Conservation (phyloP, 108 stramenopile species). For the Cyclotella baltica region DNA sequence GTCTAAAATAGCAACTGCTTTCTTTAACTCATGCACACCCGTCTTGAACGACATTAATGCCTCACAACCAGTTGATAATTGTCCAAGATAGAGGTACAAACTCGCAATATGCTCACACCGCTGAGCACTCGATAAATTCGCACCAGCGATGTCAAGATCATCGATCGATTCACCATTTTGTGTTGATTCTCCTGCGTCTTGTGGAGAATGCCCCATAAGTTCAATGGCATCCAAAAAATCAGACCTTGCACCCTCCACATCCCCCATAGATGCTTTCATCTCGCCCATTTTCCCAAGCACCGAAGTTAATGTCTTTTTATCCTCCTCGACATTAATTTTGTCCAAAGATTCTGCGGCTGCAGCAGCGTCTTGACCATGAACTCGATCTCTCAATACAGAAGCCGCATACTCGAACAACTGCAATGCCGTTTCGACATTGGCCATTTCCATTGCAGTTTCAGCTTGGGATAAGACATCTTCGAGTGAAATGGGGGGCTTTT, state of each 20-base stretch:
- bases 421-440: slow-evolving; percentile 44
- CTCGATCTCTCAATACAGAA: slow-evolving; percentile 36
- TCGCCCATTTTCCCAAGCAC: slow-evolving; percentile 81
- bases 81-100: slow-evolving; percentile 80
- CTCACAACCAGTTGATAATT: slow-evolving; percentile 72
- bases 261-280: slow-evolving; percentile 68
- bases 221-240: slow-evolving; percentile 72
- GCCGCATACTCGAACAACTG: slow-evolving; percentile 46
- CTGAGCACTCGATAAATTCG: slow-evolving; percentile 34
- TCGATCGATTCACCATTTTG: background rate
- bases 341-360: background rate
- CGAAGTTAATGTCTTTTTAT: slow-evolving; percentile 48
- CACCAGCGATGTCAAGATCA: background rate
- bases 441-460: slow-evolving; percentile 54
- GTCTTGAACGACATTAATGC: slow-evolving; percentile 69
- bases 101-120: slow-evolving; percentile 56
- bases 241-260: slow-evolving; percentile 68
- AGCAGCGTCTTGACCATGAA: slow-evolving; percentile 12
- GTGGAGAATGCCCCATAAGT: slow-evolving; percentile 35
- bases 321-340: slow-evolving; percentile 16
- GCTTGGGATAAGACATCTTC: slow-evolving; percentile 51
- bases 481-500: slow-evolving; percentile 30
- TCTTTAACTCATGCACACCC: slow-evolving; percentile 66
- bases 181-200: background rate
- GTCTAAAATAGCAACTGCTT: slow-evolving; percentile 41